phyloP scores from a whole-genome alignment of 257 asterid species.

The Thymus quinquecostatus region DNA sequence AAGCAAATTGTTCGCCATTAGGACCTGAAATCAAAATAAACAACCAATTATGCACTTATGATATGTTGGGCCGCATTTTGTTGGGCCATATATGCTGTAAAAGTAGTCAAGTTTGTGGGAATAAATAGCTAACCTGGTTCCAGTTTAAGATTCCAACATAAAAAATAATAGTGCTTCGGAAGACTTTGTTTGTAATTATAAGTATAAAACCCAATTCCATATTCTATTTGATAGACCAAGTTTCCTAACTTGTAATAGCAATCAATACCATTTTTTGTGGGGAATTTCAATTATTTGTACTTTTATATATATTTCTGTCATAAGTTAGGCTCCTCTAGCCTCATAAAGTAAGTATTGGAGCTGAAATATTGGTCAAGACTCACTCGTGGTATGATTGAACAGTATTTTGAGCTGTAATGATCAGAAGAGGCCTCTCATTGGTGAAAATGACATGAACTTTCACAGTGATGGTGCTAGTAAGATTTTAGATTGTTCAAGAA shows the following conservation, averaged over 20 bases:
- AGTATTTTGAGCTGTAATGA: no score
- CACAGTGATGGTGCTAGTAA: no score
- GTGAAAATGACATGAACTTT: no score
- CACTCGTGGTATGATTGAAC: no score
- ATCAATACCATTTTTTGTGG: no score
- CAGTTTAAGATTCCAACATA: background rate
- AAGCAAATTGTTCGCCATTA: constrained; percentile 33
- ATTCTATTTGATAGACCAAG: background rate
- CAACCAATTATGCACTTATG: constrained; percentile 22
- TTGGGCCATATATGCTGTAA: background rate
- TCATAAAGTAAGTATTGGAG: no score
- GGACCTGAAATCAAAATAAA: constrained; percentile 30
- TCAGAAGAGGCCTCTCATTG: no score
- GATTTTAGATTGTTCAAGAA: no score
- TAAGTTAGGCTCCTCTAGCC: no score
- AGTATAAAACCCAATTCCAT: background rate
- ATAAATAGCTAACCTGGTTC: background rate
- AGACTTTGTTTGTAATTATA: background rate
- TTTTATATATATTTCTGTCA: no score
- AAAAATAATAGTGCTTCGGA: background rate
- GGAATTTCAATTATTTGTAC: no score
- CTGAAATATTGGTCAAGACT: no score
- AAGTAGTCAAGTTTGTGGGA: background rate
- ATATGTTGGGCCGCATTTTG: background rate
- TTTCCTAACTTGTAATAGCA: background rate